Conservation (phyloP, 306 rosid genomes). For the Adenanthera pavonina region DNA sequence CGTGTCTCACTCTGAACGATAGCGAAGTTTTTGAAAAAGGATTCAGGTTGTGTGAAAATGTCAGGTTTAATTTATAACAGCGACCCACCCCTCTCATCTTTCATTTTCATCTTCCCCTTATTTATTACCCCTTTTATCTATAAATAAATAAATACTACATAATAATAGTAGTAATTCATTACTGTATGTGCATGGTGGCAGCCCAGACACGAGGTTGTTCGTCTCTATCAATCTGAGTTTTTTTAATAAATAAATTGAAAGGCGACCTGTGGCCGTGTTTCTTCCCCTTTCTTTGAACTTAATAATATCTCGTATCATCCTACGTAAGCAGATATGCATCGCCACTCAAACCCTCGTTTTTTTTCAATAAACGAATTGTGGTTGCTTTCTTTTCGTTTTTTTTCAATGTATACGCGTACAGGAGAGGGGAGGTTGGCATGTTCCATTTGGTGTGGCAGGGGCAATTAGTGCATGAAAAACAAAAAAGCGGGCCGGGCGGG, state of each 20-base stretch:
- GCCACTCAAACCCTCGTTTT: background rate
- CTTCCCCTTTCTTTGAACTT: slow-evolving; percentile 23
- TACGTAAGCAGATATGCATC: background rate
- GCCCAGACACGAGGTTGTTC: background rate
- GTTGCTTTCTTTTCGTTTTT: background rate
- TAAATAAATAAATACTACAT: too few relatives aligned
- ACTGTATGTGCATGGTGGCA: too few relatives aligned
- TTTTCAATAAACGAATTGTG: background rate
- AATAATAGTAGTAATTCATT: too few relatives aligned
- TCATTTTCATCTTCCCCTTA: background rate
- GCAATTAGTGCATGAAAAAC: background rate
- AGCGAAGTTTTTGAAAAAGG: slow-evolving; percentile 12
- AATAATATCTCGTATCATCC: slow-evolving; percentile 1
- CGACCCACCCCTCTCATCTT: slow-evolving; percentile 23
- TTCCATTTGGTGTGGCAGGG: background rate
- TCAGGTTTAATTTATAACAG: slow-evolving; percentile 37
- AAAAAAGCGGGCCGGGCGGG: background rate
- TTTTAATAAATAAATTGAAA: background rate
- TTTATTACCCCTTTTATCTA: background rate
- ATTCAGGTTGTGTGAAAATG: slow-evolving; percentile 21
- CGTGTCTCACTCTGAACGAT: slow-evolving; percentile 9
- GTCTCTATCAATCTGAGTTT: background rate
- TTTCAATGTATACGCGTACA: background rate
- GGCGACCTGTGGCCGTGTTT: background rate
- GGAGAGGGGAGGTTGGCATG: background rate